Evolutionary conservation across 2,329 filamentous ascomycete genomes (phyloP), one percentile per base, ranked within the genome.

Genomic region (Aspergillus fijiensis): DNA sequence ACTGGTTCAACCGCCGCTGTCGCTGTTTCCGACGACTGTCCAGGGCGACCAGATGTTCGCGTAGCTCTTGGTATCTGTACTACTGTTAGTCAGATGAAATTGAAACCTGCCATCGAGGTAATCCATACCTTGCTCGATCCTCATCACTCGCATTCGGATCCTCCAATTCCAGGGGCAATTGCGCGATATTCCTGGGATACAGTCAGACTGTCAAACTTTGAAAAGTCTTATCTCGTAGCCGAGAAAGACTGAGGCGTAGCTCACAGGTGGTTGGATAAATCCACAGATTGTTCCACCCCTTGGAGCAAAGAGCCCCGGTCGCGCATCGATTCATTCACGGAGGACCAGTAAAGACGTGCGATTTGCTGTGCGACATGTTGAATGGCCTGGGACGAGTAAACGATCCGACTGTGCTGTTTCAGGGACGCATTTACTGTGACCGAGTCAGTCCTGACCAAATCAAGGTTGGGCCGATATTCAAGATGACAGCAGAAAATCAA

Each of bases 311-410:
- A 60, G 35, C 60, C 63, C 51, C 63, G 63, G 35, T 60, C 68
- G 16, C 66, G 69, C 9, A 67, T 63, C 19, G 74, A 75, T 23
- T 74, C 75, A 14, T 72, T 77, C 33, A 81, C 78, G 0, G 78
- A 72, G n/a, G 79, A 75, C 82, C 82, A 84, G 67, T 85, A 85
- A 27, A 85, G 70, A 25, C 74, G 77, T 65, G 84, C 80, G 62
- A 85, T 83, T 67, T 85, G 82, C 62, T 83, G 80, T 21, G 82
- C 81, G 55, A 85, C 77, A 72, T 85, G 82, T 53, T 84, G 80
- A 55, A 82, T 80, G 45, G 83, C 82, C 65, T 84, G 81, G 0
- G 79, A 77, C 50, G 81, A 81, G 73, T 84, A 85, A 47, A 82
- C 80, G 58, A 79, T 73, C 51, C 81, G 82, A 63, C 80, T 81